These are phyloP conservation scores for Neostapfia colusana DNA, from an alignment of 176 grass and related monocot species.

Conservation along the genomic window DNA sequence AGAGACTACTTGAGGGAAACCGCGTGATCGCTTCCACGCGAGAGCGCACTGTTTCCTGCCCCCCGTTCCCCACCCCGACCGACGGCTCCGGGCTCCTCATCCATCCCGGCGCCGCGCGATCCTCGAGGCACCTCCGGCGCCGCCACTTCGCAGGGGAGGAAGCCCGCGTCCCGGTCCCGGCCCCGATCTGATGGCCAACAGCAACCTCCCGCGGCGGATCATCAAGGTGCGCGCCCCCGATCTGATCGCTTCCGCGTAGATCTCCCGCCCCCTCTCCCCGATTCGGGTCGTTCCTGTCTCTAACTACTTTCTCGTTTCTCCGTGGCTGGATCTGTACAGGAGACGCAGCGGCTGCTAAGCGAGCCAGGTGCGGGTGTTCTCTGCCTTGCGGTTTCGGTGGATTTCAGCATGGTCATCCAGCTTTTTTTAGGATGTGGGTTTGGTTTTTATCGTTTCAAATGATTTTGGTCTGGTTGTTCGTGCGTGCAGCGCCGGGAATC, in stretches of 20 bases:
- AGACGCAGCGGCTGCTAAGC: conserved; percentile 93
- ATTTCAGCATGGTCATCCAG: conserved; percentile 1
- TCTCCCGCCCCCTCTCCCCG: conserved; percentile 22
- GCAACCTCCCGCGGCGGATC: conserved; percentile 94
- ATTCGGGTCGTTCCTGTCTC: background rate
- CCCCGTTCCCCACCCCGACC: conserved; percentile 13
- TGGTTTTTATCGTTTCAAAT: conserved; percentile 11
- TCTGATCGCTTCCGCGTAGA: conserved; percentile 32
- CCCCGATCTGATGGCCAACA: conserved; percentile 80
- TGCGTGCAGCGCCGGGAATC: conserved; percentile 82
- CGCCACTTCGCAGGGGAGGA: conserved; percentile 22
- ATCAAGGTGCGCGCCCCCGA: conserved; percentile 67
- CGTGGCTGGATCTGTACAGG: conserved; percentile 63
- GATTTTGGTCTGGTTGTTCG: background rate
- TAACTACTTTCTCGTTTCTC: background rate
- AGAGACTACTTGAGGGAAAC: background rate
- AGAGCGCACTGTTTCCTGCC: conserved; percentile 5
- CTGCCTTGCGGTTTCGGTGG: background rate
- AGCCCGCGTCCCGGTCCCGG: conserved; percentile 34
- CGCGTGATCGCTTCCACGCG: conserved; percentile 20
- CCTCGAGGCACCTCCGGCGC: conserved; percentile 33
- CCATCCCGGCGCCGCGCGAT: conserved; percentile 21
- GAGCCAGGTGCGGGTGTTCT: conserved; percentile 67
- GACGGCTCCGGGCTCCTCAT: conserved; percentile 8
- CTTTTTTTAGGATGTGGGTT: background rate